These are phyloP conservation scores for Pichia nakasei DNA, from an alignment of 805 yeast genomes.

Conservation along the genomic window DNA sequence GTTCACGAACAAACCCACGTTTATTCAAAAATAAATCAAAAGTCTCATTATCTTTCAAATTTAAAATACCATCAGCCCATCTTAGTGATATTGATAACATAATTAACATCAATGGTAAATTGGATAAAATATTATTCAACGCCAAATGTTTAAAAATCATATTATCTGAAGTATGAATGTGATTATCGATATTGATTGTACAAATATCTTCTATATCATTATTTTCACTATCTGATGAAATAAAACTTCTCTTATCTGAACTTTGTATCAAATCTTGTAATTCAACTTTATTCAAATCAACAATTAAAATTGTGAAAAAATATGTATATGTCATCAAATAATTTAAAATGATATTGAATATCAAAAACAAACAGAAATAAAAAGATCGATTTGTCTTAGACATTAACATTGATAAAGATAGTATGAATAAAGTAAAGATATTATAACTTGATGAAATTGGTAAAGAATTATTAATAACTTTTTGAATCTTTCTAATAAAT, in stretches of 20 bases:
- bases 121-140: not conserved
- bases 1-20: constrained; percentile 24
- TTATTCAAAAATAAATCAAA: constrained; percentile 21
- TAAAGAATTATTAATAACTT: constrained; percentile 4
- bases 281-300: constrained; percentile 59
- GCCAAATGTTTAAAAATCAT: not conserved
- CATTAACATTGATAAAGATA: not conserved
- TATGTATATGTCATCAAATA: constrained; percentile 55
- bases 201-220: not conserved
- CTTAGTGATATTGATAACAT: not conserved
- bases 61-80: constrained; percentile 2
- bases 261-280: constrained; percentile 39
- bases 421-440: not conserved
- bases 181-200: not conserved
- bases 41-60: not conserved
- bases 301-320: constrained; percentile 54
- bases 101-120: not conserved
- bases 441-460: constrained; percentile 1
- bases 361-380: constrained; percentile 38
- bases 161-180: no score
- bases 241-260: not conserved
- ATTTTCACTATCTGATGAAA: not conserved
- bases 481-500: constrained; percentile 18
- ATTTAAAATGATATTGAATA: constrained; percentile 45
- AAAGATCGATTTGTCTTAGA: constrained; percentile 3